Evolutionary conservation across 108 stramenopile species (phyloP).

Genomic region (Schizochytrium sp.): DNA sequence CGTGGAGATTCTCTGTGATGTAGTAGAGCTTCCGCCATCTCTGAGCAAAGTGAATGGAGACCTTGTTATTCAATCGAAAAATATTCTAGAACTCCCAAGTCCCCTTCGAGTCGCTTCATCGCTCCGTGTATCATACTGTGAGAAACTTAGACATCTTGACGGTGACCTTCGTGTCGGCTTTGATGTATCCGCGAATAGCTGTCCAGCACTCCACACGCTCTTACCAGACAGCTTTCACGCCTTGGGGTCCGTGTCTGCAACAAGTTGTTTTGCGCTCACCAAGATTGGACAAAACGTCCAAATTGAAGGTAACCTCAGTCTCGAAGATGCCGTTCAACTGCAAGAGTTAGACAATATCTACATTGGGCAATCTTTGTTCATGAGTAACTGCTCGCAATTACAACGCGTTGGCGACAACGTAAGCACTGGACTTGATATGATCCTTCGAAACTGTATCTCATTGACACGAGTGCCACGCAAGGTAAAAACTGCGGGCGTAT

Average conservation of each 20-base stretch:
- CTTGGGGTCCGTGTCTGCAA: background rate
- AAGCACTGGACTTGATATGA: background rate
- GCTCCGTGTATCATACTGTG: background rate
- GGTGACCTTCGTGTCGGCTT: constrained; percentile 8
- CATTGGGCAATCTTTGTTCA: background rate
- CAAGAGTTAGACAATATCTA: background rate
- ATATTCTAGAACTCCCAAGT: background rate
- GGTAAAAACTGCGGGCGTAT: constrained; percentile 11
- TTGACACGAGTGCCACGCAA: background rate
- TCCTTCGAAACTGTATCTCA: background rate
- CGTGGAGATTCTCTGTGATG: constrained; percentile 2
- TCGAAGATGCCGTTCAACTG: background rate
- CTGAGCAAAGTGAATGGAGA: background rate
- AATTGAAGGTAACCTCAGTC: constrained; percentile 25
- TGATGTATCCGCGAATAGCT: background rate
- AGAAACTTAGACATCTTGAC: background rate
- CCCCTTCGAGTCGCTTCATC: background rate
- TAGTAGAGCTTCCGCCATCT: background rate
- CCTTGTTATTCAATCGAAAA: background rate
- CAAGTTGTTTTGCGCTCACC: background rate
- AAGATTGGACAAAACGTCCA: background rate
- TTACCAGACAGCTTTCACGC: constrained; percentile 22
- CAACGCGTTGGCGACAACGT: constrained; percentile 24
- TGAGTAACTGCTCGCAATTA: background rate
- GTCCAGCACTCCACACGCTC: background rate